Evolutionary conservation across 805 yeast genomes (phyloP).

Genomic region (Starmerella cellae): DNA sequence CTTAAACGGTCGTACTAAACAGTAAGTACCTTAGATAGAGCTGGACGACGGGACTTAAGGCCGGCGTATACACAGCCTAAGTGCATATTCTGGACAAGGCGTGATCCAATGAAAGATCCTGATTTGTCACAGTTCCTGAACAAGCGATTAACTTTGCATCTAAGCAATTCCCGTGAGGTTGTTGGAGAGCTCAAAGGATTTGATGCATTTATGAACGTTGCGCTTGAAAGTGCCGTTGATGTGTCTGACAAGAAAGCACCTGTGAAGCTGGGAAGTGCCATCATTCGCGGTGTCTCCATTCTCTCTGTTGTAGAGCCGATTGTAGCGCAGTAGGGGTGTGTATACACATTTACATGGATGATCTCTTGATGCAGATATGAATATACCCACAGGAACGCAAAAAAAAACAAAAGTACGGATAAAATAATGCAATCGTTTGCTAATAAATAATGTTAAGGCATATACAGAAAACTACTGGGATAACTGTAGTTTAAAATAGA

Average conservation of each 20-base stretch:
- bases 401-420: neutral
- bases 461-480: too few relatives aligned
- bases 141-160: constrained; percentile 55
- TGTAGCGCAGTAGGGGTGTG: neutral
- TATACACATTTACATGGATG: neutral
- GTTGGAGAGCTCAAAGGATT: constrained; percentile 77
- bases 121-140: constrained; percentile 53
- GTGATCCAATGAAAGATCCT: constrained; percentile 19
- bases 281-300: constrained; percentile 63
- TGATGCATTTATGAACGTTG: constrained; percentile 63
- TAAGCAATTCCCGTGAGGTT: constrained; percentile 67
- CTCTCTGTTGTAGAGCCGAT: constrained; percentile 40
- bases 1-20: too few relatives aligned
- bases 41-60: too few relatives aligned
- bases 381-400: neutral
- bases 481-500: too few relatives aligned
- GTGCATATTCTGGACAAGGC: too few relatives aligned
- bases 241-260: constrained; percentile 39
- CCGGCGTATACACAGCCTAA: too few relatives aligned
- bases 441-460: too few relatives aligned
- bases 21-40: too few relatives aligned
- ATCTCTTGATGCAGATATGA: neutral
- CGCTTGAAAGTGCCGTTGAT: constrained; percentile 59
- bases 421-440: too few relatives aligned
- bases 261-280: constrained; percentile 51